Evolutionary conservation across 495 filamentous ascomycete genomes (phyloP).

Genomic region (Darksidea phi): DNA sequence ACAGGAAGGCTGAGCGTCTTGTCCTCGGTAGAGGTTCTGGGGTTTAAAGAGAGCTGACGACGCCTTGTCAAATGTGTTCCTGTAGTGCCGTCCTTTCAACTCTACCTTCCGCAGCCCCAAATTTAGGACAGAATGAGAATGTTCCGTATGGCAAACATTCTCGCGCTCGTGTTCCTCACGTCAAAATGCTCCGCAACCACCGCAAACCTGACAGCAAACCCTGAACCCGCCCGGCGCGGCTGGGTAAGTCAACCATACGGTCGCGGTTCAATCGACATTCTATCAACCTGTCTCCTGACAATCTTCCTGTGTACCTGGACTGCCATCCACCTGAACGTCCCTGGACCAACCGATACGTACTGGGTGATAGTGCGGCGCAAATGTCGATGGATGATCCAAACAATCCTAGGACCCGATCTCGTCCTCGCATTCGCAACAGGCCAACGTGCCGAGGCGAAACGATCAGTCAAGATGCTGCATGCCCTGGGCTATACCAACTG

Average conservation of each 20-base stretch:
- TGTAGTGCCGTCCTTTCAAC: too few species aligned
- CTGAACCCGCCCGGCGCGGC: too few species aligned
- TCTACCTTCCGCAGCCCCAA: too few species aligned
- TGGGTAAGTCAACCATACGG: conserved; percentile 24
- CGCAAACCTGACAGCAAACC: too few species aligned
- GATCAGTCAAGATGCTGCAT: conserved; percentile 15
- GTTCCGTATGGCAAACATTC: too few species aligned
- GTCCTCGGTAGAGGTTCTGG: too few species aligned
- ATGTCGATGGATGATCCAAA: conserved; percentile 5
- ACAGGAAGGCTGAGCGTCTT: too few species aligned
- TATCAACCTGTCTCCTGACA: conserved; percentile 28
- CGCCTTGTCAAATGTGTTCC: too few species aligned
- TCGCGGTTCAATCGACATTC: conserved; percentile 35
- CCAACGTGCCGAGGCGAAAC: conserved; percentile 27
- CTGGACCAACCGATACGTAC: conserved; percentile 13
- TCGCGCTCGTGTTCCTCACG: too few species aligned
- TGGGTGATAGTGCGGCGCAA: conserved; percentile 1
- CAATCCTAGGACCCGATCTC: conserved; percentile 35
- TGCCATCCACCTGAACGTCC: conserved; percentile 31
- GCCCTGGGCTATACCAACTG: conserved; percentile 19
- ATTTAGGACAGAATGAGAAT: too few species aligned
- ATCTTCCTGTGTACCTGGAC: conserved; percentile 35
- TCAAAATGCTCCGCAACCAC: too few species aligned
- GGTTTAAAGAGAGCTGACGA: too few species aligned
- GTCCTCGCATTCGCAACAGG: conserved; percentile 20